Evolutionary conservation across 345 rosid species (phyloP).

Genomic region (Hevea brasiliensis): DNA sequence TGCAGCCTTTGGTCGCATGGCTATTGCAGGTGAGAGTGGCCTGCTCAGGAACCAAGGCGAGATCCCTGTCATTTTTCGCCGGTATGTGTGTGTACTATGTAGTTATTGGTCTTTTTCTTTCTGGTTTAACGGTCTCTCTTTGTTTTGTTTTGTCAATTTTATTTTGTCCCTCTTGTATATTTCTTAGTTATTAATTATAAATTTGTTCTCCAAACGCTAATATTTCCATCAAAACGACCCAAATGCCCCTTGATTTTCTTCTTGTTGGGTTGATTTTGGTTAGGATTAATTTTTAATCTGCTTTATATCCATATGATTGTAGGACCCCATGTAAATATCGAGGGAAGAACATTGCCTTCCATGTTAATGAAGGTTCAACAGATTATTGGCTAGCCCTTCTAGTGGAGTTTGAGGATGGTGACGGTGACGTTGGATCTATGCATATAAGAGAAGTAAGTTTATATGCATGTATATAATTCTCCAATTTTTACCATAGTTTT

Average conservation of each 20-base stretch:
- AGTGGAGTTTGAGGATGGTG: slow-evolving; percentile 95
- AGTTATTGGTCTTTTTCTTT: not conserved
- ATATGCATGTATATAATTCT: not conserved
- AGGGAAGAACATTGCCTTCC: slow-evolving; percentile 82
- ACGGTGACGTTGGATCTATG: slow-evolving; percentile 95
- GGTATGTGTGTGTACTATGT: too few species aligned
- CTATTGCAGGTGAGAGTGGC: slow-evolving; percentile 56
- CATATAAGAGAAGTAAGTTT: slow-evolving; percentile 71
- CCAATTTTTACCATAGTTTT: too few species aligned
- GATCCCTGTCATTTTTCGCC: slow-evolving; percentile 55
- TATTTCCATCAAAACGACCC: not conserved
- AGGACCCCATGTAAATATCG: slow-evolving; percentile 90
- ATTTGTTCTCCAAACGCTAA: not conserved
- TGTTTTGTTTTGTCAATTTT: slow-evolving; percentile 2
- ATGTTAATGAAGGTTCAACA: slow-evolving; percentile 86
- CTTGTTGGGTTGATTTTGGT: too few species aligned
- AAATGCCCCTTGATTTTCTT: not conserved
- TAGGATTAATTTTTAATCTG: not conserved
- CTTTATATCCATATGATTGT: not conserved
- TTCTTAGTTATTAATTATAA: not conserved
- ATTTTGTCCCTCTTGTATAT: slow-evolving; percentile 3
- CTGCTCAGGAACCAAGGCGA: slow-evolving; percentile 78
- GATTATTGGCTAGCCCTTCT: slow-evolving; percentile 77
- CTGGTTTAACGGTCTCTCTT: slow-evolving; percentile 1
- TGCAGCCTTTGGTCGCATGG: slow-evolving; percentile 93